Evolutionary conservation across 2,329 filamentous ascomycete genomes (phyloP).

Genomic region (Epichloe coenophiala): DNA sequence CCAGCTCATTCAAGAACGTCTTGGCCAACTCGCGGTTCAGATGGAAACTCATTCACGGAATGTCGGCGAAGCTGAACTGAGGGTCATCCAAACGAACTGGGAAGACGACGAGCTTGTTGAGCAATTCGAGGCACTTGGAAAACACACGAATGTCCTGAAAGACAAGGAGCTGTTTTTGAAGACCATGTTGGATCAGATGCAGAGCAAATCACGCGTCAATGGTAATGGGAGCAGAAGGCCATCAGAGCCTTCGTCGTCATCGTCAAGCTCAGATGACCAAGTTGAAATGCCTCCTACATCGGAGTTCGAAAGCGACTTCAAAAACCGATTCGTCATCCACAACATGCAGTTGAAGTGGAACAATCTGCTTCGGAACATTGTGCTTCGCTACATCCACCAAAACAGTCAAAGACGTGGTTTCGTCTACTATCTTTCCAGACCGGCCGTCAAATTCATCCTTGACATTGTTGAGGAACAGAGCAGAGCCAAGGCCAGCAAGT

Average conservation of each 20-base stretch:
- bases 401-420: slow-evolving; percentile 92
- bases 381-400: slow-evolving; percentile 93
- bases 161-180: slow-evolving; percentile 47
- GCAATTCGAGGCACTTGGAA: slow-evolving; percentile 46
- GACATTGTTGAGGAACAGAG: slow-evolving; percentile 94
- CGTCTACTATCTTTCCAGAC: slow-evolving; percentile 91
- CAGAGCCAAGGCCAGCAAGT: slow-evolving; percentile 43
- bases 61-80: slow-evolving; percentile 65
- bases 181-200: slow-evolving; percentile 40
- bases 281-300: slow-evolving; percentile 56
- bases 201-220: slow-evolving; percentile 20
- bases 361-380: slow-evolving; percentile 88
- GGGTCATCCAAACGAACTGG: slow-evolving; percentile 35
- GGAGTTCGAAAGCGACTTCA: slow-evolving; percentile 88
- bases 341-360: slow-evolving; percentile 98
- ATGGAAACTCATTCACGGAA: slow-evolving; percentile 60
- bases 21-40: slow-evolving; percentile 67
- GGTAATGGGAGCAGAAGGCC: slow-evolving; percentile 14
- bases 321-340: slow-evolving; percentile 95
- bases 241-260: slow-evolving; percentile 22
- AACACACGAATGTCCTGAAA: slow-evolving; percentile 40
- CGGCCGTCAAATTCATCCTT: slow-evolving; percentile 93
- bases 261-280: slow-evolving; percentile 19
- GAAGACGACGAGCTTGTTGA: slow-evolving; percentile 37
- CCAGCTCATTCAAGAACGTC: slow-evolving; percentile 67